phyloP scores from a whole-genome alignment of 2,329 filamentous ascomycete species.

The Botrytis paeoniae region DNA sequence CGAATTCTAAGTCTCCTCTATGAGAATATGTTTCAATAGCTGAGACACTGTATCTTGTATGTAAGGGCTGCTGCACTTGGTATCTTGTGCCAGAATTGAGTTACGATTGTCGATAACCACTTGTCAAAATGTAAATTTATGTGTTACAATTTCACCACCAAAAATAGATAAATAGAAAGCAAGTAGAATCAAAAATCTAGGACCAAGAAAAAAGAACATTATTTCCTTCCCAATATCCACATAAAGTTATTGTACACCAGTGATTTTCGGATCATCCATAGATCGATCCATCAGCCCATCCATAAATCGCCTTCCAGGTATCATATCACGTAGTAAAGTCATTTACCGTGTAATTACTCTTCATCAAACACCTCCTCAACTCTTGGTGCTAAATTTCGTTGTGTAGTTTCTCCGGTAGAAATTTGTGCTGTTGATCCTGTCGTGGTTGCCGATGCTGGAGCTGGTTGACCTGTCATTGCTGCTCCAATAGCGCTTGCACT shows the following conservation, averaged over 20 bases:
- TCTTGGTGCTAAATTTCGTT: conserved; percentile 43
- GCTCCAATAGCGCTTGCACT: conserved; percentile 33
- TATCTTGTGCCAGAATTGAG: background rate
- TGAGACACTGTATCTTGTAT: background rate
- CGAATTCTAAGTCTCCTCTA: background rate
- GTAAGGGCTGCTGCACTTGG: background rate
- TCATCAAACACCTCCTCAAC: conserved; percentile 45
- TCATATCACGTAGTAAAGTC: background rate
- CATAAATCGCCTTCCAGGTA: background rate
- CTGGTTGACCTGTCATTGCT: conserved; percentile 38
- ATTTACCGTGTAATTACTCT: conserved; percentile 26
- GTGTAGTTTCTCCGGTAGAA: conserved; percentile 37
- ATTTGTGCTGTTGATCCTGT: conserved; percentile 40
- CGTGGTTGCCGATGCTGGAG: conserved; percentile 37
- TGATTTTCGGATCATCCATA: background rate
- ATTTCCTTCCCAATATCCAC: background rate
- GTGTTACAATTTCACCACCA: background rate
- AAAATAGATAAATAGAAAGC: background rate
- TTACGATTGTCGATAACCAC: background rate
- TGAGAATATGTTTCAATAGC: background rate
- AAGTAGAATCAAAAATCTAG: background rate
- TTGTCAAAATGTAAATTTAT: background rate
- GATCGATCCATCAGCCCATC: background rate
- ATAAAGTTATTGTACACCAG: background rate
- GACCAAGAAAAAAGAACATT: background rate